Percentiles rank a stretch among this genome's conserved stretches.
Conservation (phyloP, 306 rosid species). For the Dryas alaskensis region DNA sequence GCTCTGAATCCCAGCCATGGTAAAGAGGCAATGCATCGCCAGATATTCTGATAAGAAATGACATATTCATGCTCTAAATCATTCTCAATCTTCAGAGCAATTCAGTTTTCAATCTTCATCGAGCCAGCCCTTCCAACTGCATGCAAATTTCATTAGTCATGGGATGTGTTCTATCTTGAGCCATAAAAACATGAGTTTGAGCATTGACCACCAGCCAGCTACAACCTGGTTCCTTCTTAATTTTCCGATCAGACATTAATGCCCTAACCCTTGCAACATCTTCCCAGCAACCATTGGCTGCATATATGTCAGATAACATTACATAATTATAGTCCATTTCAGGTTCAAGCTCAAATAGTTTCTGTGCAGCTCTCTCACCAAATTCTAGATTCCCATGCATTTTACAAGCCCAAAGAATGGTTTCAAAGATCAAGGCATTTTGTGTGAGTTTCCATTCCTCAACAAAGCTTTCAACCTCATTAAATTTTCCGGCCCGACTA, state of each 20-base stretch:
- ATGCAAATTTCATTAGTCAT: slow-evolving; percentile 21
- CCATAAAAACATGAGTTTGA: slow-evolving; percentile 25
- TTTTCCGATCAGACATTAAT: slow-evolving; percentile 27
- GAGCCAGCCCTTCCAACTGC: slow-evolving; percentile 26
- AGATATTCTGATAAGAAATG: too few relatives aligned
- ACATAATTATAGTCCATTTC: slow-evolving; percentile 27
- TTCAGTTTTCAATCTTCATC: not conserved
- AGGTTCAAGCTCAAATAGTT: slow-evolving; percentile 35
- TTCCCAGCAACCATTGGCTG: slow-evolving; percentile 28
- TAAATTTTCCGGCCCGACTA: slow-evolving; percentile 35
- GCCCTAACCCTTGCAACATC: slow-evolving; percentile 29
- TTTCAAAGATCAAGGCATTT: slow-evolving; percentile 30
- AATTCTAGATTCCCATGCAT: slow-evolving; percentile 28
- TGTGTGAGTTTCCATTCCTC: slow-evolving; percentile 29
- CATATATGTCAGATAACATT: slow-evolving; percentile 34
- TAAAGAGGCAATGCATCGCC: too few relatives aligned
- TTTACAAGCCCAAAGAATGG: slow-evolving; percentile 35
- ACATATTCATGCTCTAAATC: not conserved
- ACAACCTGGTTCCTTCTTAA: slow-evolving; percentile 38
- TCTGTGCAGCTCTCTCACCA: slow-evolving; percentile 35
- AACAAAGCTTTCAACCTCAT: slow-evolving; percentile 32
- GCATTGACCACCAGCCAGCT: slow-evolving; percentile 36
- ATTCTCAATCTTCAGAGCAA: not conserved
- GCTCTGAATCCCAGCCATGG: too few relatives aligned
- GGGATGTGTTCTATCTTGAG: slow-evolving; percentile 38